Evolutionary conservation across 441 rosid genomes (phyloP).

Genomic region (Adansonia rubrostipa): DNA sequence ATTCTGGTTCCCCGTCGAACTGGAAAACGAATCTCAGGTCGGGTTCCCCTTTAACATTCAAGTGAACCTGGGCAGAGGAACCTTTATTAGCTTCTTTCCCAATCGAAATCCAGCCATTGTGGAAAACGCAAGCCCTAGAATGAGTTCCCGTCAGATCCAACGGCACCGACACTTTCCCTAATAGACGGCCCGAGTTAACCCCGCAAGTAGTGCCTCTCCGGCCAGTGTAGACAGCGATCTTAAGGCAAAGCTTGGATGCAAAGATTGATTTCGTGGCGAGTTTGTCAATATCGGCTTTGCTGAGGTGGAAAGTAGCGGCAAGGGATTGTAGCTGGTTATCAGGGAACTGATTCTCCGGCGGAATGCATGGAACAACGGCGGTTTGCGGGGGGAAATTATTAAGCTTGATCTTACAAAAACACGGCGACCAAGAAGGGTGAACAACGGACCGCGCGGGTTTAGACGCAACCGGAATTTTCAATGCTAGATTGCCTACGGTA

Average conservation of each 20-base stretch:
- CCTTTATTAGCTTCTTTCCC: slow-evolving; percentile 58
- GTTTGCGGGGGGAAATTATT: slow-evolving; percentile 65
- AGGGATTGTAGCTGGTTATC: slow-evolving; percentile 44
- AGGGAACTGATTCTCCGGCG: slow-evolving; percentile 46
- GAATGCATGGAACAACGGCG: slow-evolving; percentile 61
- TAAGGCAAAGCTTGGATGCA: slow-evolving; percentile 50
- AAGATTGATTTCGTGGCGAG: slow-evolving; percentile 59
- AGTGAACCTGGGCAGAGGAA: slow-evolving; percentile 60
- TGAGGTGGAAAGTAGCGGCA: slow-evolving; percentile 78
- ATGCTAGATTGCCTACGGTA: slow-evolving; percentile 68
- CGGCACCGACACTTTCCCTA: slow-evolving; percentile 74
- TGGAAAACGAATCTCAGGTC: slow-evolving; percentile 94
- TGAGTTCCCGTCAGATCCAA: slow-evolving; percentile 67
- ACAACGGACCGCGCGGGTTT: slow-evolving; percentile 71
- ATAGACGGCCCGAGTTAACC: slow-evolving; percentile 60
- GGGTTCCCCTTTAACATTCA: slow-evolving; percentile 78
- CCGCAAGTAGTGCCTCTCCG: slow-evolving; percentile 74
- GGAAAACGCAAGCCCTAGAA: slow-evolving; percentile 57
- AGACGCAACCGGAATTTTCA: slow-evolving; percentile 67
- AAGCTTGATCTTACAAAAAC: slow-evolving; percentile 80
- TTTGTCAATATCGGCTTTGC: slow-evolving; percentile 58
- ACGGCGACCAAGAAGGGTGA: slow-evolving; percentile 77
- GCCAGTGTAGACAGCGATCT: slow-evolving; percentile 71
- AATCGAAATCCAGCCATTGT: slow-evolving; percentile 73
- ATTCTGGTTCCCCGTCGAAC: slow-evolving; percentile 94